These are phyloP conservation scores for Coprinopsis sp. DNA, from an alignment of 768 basidiomycete genomes.

Conservation along the genomic window DNA sequence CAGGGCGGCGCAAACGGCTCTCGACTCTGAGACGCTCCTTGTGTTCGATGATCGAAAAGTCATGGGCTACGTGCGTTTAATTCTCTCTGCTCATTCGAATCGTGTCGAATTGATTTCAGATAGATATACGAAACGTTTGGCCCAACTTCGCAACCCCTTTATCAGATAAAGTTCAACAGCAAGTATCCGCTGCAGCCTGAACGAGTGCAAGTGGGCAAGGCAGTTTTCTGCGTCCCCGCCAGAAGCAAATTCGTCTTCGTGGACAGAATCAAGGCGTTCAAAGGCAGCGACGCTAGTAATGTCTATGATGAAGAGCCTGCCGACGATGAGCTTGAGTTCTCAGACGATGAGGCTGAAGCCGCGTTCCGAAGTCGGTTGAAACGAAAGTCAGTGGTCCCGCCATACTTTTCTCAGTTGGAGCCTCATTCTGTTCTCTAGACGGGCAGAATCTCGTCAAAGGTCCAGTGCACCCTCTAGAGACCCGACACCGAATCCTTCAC, in stretches of 20 bases:
- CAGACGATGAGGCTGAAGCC: conserved; percentile 90
- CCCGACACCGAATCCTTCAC: conserved; percentile 49
- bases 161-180: conserved; percentile 78
- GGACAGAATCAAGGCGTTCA: conserved; percentile 59
- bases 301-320: conserved; percentile 91
- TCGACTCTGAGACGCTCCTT: conserved; percentile 88
- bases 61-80: conserved; percentile 74
- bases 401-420: conserved; percentile 3
- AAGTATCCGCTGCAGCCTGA: conserved; percentile 56
- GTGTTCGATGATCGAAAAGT: conserved; percentile 88
- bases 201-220: conserved; percentile 49
- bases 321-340: conserved; percentile 89
- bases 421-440: conserved; percentile 31
- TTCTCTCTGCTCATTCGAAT: conserved; percentile 1
- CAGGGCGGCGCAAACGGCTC: conserved; percentile 53
- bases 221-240: conserved; percentile 79
- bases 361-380: conserved; percentile 61
- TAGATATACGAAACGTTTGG: conserved; percentile 96
- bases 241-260: conserved; percentile 85
- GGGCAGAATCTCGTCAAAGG: conserved; percentile 44
- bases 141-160: conserved; percentile 84
- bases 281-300: conserved; percentile 93
- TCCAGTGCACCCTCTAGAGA: conserved; percentile 53
- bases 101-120: conserved; percentile 15
- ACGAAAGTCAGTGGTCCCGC: conserved; percentile 42